These are phyloP conservation scores for Fusarium continuum DNA, from an alignment of 2,329 filamentous ascomycete genomes.

Conservation along the genomic window DNA sequence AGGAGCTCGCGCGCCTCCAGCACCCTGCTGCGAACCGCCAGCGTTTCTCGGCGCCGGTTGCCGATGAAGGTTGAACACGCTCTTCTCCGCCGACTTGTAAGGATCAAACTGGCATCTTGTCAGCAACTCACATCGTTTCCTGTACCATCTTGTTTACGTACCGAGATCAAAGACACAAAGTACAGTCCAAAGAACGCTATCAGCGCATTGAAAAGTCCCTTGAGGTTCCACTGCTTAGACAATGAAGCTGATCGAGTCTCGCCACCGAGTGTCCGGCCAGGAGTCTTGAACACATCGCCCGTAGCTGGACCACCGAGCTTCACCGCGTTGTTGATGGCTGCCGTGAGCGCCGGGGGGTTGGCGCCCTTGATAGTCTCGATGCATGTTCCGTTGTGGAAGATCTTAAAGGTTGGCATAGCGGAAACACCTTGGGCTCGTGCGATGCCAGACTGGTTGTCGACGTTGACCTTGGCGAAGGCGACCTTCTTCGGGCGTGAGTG, in stretches of 20 bases:
- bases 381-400: constrained; percentile 80
- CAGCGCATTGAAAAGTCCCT: constrained; percentile 59
- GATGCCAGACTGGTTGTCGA: constrained; percentile 82
- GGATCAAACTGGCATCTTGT: constrained; percentile 62
- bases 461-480: constrained; percentile 92
- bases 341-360: constrained; percentile 77
- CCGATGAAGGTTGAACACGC: constrained; percentile 65
- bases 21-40: constrained; percentile 31
- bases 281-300: constrained; percentile 61
- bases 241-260: constrained; percentile 28
- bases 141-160: constrained; percentile 47
- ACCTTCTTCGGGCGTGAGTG: constrained; percentile 83
- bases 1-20: constrained; percentile 40
- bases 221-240: constrained; percentile 47
- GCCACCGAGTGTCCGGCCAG: constrained; percentile 67
- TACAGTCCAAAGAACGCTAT: constrained; percentile 69
- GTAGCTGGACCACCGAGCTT: constrained; percentile 58
- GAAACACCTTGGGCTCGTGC: constrained; percentile 80
- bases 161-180: constrained; percentile 68
- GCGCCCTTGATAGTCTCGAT: constrained; percentile 84
- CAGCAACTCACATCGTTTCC: constrained; percentile 26
- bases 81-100: constrained; percentile 68
- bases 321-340: constrained; percentile 76
- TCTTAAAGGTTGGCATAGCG: constrained; percentile 94
- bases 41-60: constrained; percentile 40